Evolutionary conservation across 768 basidiomycete genomes (phyloP).

Genomic region (Inosperma sp.): DNA sequence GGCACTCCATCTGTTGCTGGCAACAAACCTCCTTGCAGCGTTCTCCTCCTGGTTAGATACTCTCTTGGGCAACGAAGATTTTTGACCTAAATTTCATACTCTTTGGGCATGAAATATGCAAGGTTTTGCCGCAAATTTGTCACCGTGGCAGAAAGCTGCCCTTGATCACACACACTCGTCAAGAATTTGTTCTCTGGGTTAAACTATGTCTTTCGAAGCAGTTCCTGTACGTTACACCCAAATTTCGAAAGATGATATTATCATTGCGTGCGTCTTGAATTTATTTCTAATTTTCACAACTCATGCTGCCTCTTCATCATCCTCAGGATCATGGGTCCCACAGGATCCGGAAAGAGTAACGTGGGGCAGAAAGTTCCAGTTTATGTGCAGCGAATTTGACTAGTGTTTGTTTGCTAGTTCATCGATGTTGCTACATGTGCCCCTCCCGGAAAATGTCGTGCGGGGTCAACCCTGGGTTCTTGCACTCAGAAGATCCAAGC

Average conservation of each 20-base stretch:
- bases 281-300: not conserved
- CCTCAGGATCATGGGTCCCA: slow-evolving; percentile 14
- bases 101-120: no score
- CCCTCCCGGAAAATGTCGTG: not conserved
- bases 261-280: slow-evolving; percentile 3
- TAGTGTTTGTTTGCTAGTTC: slow-evolving; percentile 3
- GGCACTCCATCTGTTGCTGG: no score
- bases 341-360: slow-evolving; percentile 12
- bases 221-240: not conserved
- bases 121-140: no score
- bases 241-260: not conserved
- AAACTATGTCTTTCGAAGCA: not conserved
- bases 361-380: not conserved
- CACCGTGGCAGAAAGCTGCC: no score
- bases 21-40: no score
- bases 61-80: no score
- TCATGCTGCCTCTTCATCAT: not conserved
- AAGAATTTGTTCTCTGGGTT: no score
- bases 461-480: not conserved
- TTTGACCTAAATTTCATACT: no score
- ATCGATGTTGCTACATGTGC: slow-evolving; percentile 7
- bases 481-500: slow-evolving; percentile 5
- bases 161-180: no score
- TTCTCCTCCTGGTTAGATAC: no score
- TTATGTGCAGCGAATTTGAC: no score